phyloP scores from a whole-genome alignment of 2,329 filamentous ascomycete species.

The Fusarium protoensiforme region DNA sequence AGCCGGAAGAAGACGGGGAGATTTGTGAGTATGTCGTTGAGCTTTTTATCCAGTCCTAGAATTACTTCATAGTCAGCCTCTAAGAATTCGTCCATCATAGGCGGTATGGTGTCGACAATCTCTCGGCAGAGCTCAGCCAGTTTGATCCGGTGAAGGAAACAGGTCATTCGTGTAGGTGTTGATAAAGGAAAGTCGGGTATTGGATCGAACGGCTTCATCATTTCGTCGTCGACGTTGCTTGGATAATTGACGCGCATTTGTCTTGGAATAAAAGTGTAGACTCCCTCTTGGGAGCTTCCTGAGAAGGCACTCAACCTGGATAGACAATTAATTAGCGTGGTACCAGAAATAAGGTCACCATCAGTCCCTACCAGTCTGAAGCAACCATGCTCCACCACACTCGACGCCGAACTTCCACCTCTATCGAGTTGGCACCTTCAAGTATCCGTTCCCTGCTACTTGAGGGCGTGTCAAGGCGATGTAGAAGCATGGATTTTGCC shows the following conservation, averaged over 20 bases:
- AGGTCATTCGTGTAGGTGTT: background rate
- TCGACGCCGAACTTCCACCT: background rate
- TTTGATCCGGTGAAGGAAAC: background rate
- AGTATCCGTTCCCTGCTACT: background rate
- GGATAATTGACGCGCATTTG: background rate
- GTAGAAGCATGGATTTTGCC: background rate
- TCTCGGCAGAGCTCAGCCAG: background rate
- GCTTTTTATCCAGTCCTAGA: background rate
- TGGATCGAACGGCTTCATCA: background rate
- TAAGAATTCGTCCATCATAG: background rate
- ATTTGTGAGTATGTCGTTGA: background rate
- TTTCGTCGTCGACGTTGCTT: background rate
- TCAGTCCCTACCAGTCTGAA: background rate
- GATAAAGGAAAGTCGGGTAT: background rate
- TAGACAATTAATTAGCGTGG: background rate
- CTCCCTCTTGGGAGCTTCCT: background rate
- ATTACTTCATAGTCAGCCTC: background rate
- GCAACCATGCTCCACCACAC: background rate
- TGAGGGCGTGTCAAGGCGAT: background rate
- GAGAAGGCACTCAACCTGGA: background rate
- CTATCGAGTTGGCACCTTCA: background rate
- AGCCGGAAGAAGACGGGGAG: background rate
- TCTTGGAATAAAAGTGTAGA: background rate
- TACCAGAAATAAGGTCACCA: background rate
- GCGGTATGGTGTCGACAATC: conserved; percentile 1